These are phyloP conservation scores for Talaromyces atroroseus DNA, from an alignment of 2,329 filamentous ascomycete species.

Conservation along the genomic window DNA sequence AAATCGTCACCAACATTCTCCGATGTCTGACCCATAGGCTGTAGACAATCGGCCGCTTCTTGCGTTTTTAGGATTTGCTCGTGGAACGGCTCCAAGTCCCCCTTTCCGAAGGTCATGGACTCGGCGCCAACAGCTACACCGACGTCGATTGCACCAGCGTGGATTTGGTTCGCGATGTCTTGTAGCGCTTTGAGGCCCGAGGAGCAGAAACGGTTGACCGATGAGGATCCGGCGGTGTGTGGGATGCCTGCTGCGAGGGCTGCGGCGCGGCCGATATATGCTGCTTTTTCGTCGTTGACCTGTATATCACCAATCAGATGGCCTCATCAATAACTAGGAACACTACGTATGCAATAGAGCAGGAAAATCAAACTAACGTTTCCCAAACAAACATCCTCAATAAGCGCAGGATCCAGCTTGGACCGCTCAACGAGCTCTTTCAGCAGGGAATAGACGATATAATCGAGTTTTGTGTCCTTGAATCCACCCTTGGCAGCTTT, in stretches of 20 bases:
- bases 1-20: constrained; percentile 95
- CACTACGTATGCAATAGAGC: constrained; percentile 17
- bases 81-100: constrained; percentile 67
- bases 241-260: constrained; percentile 88
- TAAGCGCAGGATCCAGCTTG: constrained; percentile 70
- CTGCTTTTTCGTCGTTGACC: constrained; percentile 78
- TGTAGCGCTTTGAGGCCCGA: constrained; percentile 93
- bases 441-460: constrained; percentile 74
- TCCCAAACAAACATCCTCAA: constrained; percentile 87
- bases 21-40: constrained; percentile 96
- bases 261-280: constrained; percentile 87
- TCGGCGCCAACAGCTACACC: constrained; percentile 87
- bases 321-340: background rate
- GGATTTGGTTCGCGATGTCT: constrained; percentile 87
- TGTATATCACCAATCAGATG: constrained; percentile 14
- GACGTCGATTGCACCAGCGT: constrained; percentile 71
- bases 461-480: constrained; percentile 90
- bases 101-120: constrained; percentile 75
- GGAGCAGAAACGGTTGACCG: constrained; percentile 94
- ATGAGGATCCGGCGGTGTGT: constrained; percentile 75
- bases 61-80: constrained; percentile 68
- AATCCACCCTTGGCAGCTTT: constrained; percentile 90
- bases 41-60: constrained; percentile 78
- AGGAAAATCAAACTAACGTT: constrained; percentile 70
- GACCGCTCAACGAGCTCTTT: constrained; percentile 68